Base-by-base conservation (phyloP, 768 basidiomycete genomes). In the Roridomyces roridus region DNA sequence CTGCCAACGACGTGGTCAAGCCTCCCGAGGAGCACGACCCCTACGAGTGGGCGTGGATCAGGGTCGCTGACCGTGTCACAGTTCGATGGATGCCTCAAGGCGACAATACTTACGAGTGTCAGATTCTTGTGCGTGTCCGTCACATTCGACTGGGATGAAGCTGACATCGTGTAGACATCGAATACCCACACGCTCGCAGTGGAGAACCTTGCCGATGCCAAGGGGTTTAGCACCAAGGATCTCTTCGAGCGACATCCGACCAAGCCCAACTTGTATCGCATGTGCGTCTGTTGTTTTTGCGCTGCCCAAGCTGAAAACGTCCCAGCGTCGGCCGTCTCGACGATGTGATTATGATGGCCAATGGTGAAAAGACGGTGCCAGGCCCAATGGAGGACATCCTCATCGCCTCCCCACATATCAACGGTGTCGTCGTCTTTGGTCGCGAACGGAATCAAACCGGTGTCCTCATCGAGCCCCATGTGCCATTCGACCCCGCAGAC, bases 81-180 rank as follows among this genome's bases (percentile, higher is more conserved):
- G 55, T 75, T 5, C 48, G 72, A 31, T 77, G 77, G 75, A 64
- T 65, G 0, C 48, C 68, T 1, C 74, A 74, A 39, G 72, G 58
- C 0, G 75, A 77, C 23, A 72, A 67, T 5, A 75, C 70, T 1
- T 77, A 64, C 28, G 77, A 78, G 42, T 72, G 68, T 28, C 75
- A 76, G 34, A 57, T 74, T 6, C 48, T 77, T 66, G 77, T 79
- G 45, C 10, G 65, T 18, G 15, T n/a, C 20, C n/a, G n/a, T n/a
- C 34, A 26, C 45, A 12, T 24, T 42, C n/a, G 4, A 29, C 24
- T 0, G 8, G 20, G 21, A 29, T 14, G 3, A 15, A 34, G 31
- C 15, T n/a, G n/a, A n/a, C 31, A 34, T 34, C 31, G 11, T 34
- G 11, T 34, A 34, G 31, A 34, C 31, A 15, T 11, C 31, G 31